These are phyloP conservation scores for Torrubiellomyces zombiae DNA, from an alignment of 2,329 filamentous ascomycete genomes.

Conservation along the genomic window DNA sequence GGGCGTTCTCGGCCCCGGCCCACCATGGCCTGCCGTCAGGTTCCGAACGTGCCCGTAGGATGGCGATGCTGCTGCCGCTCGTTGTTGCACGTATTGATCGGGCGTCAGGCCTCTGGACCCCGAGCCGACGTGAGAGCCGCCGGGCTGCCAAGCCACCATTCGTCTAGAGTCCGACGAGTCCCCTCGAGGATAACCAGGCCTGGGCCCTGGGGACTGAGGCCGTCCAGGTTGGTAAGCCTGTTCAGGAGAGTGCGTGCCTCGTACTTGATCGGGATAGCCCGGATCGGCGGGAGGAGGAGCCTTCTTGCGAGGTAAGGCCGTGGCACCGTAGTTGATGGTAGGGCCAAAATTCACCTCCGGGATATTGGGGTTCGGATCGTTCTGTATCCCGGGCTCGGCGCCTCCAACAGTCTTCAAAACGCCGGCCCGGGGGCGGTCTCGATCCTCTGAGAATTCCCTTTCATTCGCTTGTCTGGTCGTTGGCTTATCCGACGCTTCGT, in stretches of 20 bases:
- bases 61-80: conserved; percentile 40
- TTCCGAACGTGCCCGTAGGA: conserved; percentile 41
- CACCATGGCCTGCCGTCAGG: conserved; percentile 24
- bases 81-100: conserved; percentile 72
- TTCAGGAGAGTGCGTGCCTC: conserved; percentile 16
- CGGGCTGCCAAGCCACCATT: conserved; percentile 68
- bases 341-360: conserved; percentile 75
- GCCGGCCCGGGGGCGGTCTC: conserved; percentile 57
- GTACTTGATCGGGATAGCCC: conserved; percentile 5
- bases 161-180: conserved; percentile 40
- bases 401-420: conserved; percentile 63
- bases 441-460: no score
- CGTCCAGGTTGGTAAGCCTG: conserved; percentile 8
- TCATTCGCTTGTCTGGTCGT: no score
- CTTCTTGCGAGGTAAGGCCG: conserved; percentile 16
- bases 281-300: conserved; percentile 6
- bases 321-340: conserved; percentile 48
- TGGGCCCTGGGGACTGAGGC: conserved; percentile 8
- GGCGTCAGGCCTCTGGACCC: conserved; percentile 44
- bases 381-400: conserved; percentile 13
- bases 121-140: conserved; percentile 32
- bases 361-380: conserved; percentile 33
- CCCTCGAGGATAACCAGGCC: conserved; percentile 24
- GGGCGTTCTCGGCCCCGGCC: conserved; percentile 9
- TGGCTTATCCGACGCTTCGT: conserved; percentile 38